These are phyloP conservation scores for Sugiyamaella chiloensis DNA, from an alignment of 805 yeast genomes.

Conservation along the genomic window DNA sequence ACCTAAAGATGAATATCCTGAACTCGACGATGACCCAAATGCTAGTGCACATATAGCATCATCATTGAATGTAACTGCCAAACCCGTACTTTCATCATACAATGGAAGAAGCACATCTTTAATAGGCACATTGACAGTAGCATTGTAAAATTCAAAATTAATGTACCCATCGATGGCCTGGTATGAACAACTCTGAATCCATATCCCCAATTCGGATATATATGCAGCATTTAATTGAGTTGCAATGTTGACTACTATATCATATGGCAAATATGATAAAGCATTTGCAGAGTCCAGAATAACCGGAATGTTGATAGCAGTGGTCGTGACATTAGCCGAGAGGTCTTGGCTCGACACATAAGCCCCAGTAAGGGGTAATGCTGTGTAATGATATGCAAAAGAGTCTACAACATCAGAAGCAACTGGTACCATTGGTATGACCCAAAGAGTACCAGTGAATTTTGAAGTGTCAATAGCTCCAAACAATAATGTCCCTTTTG, in stretches of 20 bases:
- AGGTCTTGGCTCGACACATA: slow-evolving; percentile 12
- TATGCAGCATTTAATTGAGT: slow-evolving; percentile 26
- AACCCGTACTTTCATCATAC: slow-evolving; percentile 14
- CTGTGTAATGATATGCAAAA: slow-evolving; percentile 12
- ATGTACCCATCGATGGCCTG: slow-evolving; percentile 20
- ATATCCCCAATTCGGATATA: slow-evolving; percentile 15
- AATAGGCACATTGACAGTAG: slow-evolving; percentile 23
- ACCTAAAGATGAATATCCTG: slow-evolving; percentile 25
- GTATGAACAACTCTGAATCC: slow-evolving; percentile 27
- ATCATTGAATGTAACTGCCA: slow-evolving; percentile 19
- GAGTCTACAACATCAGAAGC: neutral
- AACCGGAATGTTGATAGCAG: slow-evolving; percentile 17
- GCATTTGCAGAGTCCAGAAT: slow-evolving; percentile 22
- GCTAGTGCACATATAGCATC: slow-evolving; percentile 24
- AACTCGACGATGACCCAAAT: slow-evolving; percentile 15
- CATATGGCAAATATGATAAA: slow-evolving; percentile 24
- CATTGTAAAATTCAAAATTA: slow-evolving; percentile 19
- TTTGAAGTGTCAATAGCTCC: slow-evolving; percentile 25
- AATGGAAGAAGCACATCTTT: slow-evolving; percentile 18
- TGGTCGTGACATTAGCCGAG: slow-evolving; percentile 6
- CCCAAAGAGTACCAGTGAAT: slow-evolving; percentile 20
- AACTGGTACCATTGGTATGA: slow-evolving; percentile 17
- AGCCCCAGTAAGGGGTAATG: slow-evolving; percentile 17
- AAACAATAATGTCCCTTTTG: slow-evolving; percentile 21
- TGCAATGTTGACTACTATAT: slow-evolving; percentile 24